These are phyloP conservation scores for Falciphora oryzae DNA, from an alignment of 2,329 filamentous ascomycete genomes.

Conservation along the genomic window DNA sequence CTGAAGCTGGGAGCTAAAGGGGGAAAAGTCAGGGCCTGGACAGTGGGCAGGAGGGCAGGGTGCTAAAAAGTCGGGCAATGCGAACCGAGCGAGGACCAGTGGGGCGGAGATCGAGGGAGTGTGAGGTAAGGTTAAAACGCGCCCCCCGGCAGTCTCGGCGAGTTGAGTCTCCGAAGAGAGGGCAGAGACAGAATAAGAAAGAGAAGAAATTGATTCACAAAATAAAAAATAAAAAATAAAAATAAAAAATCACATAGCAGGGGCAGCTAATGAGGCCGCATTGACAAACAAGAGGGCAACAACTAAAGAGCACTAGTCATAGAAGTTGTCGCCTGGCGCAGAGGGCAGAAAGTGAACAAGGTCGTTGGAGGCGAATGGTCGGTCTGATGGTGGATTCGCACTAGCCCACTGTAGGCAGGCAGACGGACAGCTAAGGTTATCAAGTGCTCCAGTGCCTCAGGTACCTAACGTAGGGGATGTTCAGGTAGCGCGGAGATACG, in stretches of 20 bases:
- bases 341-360: not conserved
- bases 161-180: not conserved
- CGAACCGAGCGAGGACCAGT: not conserved
- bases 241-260: not conserved
- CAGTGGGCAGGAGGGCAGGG: not conserved
- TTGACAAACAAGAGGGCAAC: not conserved
- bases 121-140: not conserved
- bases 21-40: not conserved
- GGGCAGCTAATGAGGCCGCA: not conserved
- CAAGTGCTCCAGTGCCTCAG: not conserved
- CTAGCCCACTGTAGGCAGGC: not conserved
- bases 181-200: not conserved
- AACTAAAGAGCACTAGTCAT: not conserved
- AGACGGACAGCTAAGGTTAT: not conserved
- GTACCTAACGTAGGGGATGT: not conserved
- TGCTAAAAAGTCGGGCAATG: slow-evolving; percentile 1
- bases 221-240: not conserved
- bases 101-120: not conserved
- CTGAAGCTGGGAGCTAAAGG: not conserved
- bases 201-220: not conserved
- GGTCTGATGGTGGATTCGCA: not conserved
- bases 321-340: not conserved
- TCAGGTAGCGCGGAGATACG: not conserved
- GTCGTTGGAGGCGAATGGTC: too few relatives aligned
- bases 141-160: too few relatives aligned